Percentiles rank a stretch among this genome's conserved stretches.
These are phyloP conservation scores for Penicillium psychrosexuale DNA, from an alignment of 2,329 filamentous ascomycete species.

Conservation along the genomic window DNA sequence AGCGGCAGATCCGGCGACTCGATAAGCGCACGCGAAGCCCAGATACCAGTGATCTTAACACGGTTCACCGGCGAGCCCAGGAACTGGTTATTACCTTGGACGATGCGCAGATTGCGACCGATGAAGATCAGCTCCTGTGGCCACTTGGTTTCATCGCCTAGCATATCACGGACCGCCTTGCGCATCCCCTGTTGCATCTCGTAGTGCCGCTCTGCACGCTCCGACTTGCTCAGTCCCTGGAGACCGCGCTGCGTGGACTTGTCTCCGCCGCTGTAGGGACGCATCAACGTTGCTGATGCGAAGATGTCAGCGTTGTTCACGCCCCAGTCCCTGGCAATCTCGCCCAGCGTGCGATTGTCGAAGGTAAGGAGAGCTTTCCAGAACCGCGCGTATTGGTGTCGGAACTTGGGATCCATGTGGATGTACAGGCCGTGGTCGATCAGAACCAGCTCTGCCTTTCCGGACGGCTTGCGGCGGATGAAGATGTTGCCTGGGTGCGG, in stretches of 20 bases:
- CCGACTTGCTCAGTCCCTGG: slow-evolving; percentile 52
- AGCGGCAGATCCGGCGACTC: slow-evolving; percentile 66
- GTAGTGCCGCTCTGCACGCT: slow-evolving; percentile 61
- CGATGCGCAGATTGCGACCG: slow-evolving; percentile 85
- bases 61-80: slow-evolving; percentile 84
- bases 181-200: slow-evolving; percentile 75
- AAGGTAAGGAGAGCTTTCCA: slow-evolving; percentile 95
- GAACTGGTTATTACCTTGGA: slow-evolving; percentile 90
- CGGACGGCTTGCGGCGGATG: slow-evolving; percentile 76
- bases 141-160: slow-evolving; percentile 83
- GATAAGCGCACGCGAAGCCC: slow-evolving; percentile 81
- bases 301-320: slow-evolving; percentile 88
- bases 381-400: slow-evolving; percentile 80
- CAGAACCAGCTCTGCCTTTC: slow-evolving; percentile 84
- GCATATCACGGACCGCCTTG: slow-evolving; percentile 71
- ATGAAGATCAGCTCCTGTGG: slow-evolving; percentile 91
- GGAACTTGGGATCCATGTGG: slow-evolving; percentile 78
- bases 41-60: slow-evolving; percentile 88
- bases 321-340: slow-evolving; percentile 77
- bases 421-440: slow-evolving; percentile 98
- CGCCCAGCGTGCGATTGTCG: slow-evolving; percentile 74
- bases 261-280: slow-evolving; percentile 85
- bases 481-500: slow-evolving; percentile 98
- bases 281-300: slow-evolving; percentile 82
- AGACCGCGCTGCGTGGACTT: slow-evolving; percentile 59